Evolutionary conservation across 768 basidiomycete species (phyloP).

Genomic region (Sarcodon aspratus): DNA sequence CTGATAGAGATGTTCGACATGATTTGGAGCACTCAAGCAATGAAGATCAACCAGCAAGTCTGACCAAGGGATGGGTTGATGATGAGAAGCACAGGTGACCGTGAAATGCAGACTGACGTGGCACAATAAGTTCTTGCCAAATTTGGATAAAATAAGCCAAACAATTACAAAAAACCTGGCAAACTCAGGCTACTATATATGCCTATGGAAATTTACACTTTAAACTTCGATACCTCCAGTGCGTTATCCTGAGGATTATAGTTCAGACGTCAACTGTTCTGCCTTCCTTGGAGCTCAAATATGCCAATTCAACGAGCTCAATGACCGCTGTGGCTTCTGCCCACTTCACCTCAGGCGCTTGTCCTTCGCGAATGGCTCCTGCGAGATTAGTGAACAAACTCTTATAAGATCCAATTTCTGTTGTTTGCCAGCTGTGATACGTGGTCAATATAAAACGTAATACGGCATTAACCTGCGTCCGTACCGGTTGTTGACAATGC

Average conservation of each 20-base stretch:
- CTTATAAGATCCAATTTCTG: constrained; percentile 43
- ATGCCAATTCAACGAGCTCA: constrained; percentile 67
- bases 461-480: constrained; percentile 5
- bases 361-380: constrained; percentile 42
- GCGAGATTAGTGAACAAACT: constrained; percentile 59
- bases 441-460: not conserved
- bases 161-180: not conserved
- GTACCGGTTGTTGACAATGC: constrained; percentile 19
- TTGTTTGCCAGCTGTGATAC: constrained; percentile 48
- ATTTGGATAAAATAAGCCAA: not conserved
- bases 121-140: not conserved
- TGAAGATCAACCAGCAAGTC: not conserved
- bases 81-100: not conserved
- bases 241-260: not conserved
- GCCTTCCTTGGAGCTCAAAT: constrained; percentile 54
- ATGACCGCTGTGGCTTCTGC: constrained; percentile 62
- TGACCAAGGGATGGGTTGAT: not conserved
- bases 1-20: constrained; percentile 28
- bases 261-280: constrained; percentile 24
- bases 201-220: not conserved
- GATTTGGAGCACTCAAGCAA: not conserved
- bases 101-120: not conserved
- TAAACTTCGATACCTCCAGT: not conserved
- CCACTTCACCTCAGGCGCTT: constrained; percentile 55
- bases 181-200: not conserved